Base-by-base conservation (phyloP, 2,329 filamentous ascomycete genomes). In the Alternaria arbusti region DNA sequence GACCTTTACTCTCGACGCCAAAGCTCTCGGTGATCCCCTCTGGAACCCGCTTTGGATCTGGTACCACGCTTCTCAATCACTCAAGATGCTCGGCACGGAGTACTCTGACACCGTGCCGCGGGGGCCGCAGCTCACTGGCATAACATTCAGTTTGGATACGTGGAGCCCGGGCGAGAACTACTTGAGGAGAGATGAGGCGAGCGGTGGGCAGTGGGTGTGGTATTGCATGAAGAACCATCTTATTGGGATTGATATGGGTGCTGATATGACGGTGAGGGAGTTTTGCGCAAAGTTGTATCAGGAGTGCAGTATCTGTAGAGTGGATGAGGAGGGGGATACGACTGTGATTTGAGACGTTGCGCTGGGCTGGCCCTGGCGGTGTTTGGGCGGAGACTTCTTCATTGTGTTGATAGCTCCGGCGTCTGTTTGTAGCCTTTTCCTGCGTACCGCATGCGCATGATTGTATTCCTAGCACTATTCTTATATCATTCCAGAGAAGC, bases 21-120 rank as follows among this genome's bases (percentile, higher is more conserved):
- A 75, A 59, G 78, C 79, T 23, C 71, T 79, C 17, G 75, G 76
- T 3, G 76, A 80, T 51, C 77, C 77, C 7, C 70, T 81, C 11
- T 81, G 79, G 79, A 81, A 80, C 45, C 79, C 79, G 9, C 69
- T 80, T 1, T 80, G 77, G 77, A 74, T 80, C 26, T 81, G 79
- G 79, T 80, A 74, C 60, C 76, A 80, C 26, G 72, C 77, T 1
- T 69, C 69, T 3, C 74, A 78, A 51, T 70, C 70, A 0, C 79
- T 81, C 64, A 78, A 77, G 62, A 57, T 66, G 9, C 74, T 78
- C 63, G 77, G 75, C 28, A 71, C 70, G 0, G 26, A 57, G 7
- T 10, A 30, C 10, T 57, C 57, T 0, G 65, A 69, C 11, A 65
- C 63, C 0, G 49, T 50, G 4, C 59, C 54, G 0, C n/a, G 36